Evolutionary conservation across 257 asterid genomes (phyloP).

Genomic region (Verbena officinalis): DNA sequence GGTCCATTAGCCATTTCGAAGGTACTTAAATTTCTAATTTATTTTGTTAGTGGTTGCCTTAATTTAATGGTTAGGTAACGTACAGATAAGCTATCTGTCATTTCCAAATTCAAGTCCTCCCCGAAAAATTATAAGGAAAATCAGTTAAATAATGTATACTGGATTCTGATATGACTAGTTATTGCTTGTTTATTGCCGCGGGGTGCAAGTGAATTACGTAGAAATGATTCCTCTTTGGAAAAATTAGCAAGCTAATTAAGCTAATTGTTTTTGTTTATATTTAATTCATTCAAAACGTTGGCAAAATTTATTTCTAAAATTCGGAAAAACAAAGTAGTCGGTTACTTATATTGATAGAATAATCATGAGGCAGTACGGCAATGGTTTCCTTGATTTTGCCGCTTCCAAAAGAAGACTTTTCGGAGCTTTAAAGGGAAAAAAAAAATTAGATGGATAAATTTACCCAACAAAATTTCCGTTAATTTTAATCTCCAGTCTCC

Average conservation of each 20-base stretch:
- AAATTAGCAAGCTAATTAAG: too few relatives aligned
- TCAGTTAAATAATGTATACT: background rate
- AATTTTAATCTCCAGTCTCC: background rate
- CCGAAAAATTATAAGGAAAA: background rate
- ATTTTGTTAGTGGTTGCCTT: background rate
- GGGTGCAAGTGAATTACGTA: constrained; percentile 24
- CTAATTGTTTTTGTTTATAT: too few relatives aligned
- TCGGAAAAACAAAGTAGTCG: background rate
- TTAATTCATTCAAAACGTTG: too few relatives aligned
- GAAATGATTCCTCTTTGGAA: constrained; percentile 11
- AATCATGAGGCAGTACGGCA: background rate
- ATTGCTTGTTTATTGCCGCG: background rate
- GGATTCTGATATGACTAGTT: background rate
- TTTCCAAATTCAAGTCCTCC: background rate
- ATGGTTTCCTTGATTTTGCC: constrained; percentile 38
- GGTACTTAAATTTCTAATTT: constrained; percentile 43
- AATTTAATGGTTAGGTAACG: background rate
- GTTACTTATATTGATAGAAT: background rate
- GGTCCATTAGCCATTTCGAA: constrained; percentile 57
- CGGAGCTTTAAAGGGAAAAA: constrained; percentile 50
- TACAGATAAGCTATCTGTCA: background rate
- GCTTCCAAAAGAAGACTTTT: constrained; percentile 43
- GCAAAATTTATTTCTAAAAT: background rate
- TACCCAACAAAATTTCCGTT: constrained; percentile 11
- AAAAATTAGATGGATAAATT: constrained; percentile 24